Evolutionary conservation across 2,329 filamentous ascomycete genomes (phyloP).

Genomic region (Exophiala oligosperma): DNA sequence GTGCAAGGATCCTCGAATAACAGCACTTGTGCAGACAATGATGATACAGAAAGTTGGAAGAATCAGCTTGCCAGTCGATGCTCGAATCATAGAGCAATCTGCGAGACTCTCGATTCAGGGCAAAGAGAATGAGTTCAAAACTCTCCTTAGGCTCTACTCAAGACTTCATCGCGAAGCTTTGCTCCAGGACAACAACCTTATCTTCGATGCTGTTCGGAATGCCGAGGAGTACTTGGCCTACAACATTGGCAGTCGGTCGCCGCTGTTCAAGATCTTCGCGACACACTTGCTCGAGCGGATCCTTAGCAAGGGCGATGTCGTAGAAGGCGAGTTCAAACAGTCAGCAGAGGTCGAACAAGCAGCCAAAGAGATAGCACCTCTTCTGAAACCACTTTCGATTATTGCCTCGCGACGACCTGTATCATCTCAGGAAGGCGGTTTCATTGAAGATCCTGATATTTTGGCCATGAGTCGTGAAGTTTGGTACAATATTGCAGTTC

Average conservation of each 20-base stretch:
- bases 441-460: slow-evolving; percentile 63
- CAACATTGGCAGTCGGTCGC: slow-evolving; percentile 65
- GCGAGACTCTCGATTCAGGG: slow-evolving; percentile 75
- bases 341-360: slow-evolving; percentile 79
- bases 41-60: slow-evolving; percentile 93
- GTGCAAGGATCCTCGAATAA: slow-evolving; percentile 87
- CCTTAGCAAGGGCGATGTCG: slow-evolving; percentile 84
- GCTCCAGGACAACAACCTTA: slow-evolving; percentile 63
- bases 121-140: slow-evolving; percentile 78
- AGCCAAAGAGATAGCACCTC: slow-evolving; percentile 80
- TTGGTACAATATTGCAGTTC: slow-evolving; percentile 97
- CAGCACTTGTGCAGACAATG: slow-evolving; percentile 89
- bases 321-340: slow-evolving; percentile 70
- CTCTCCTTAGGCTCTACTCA: slow-evolving; percentile 80
- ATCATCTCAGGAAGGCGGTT: slow-evolving; percentile 31
- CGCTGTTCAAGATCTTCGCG: slow-evolving; percentile 79
- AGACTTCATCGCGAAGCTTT: slow-evolving; percentile 73
- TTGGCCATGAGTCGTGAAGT: slow-evolving; percentile 79
- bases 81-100: slow-evolving; percentile 79
- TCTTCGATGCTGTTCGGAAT: slow-evolving; percentile 73
- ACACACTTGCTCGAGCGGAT: slow-evolving; percentile 81
- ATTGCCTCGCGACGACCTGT: slow-evolving; percentile 66
- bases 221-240: slow-evolving; percentile 78
- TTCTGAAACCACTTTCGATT: slow-evolving; percentile 83
- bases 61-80: slow-evolving; percentile 76